phyloP scores from a whole-genome alignment of 495 filamentous ascomycete species.

The Penicillium lagena region DNA sequence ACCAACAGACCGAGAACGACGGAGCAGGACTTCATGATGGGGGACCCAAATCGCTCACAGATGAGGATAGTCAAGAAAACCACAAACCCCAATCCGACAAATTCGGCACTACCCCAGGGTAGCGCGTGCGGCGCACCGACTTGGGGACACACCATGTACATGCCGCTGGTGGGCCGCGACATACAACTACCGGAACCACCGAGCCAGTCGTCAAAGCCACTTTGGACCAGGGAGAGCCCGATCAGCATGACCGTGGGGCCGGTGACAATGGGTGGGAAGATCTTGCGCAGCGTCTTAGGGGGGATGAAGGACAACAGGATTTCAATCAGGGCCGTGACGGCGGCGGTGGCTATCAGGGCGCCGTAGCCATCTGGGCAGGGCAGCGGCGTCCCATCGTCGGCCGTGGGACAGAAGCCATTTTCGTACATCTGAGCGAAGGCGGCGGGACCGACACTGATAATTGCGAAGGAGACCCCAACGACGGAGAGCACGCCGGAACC shows the following conservation, averaged over 20 bases:
- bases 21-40: constrained; percentile 67
- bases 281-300: constrained; percentile 58
- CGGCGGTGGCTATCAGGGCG: constrained; percentile 72
- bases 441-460: constrained; percentile 79
- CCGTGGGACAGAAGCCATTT: constrained; percentile 67
- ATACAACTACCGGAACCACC: too few relatives aligned
- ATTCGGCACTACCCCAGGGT: constrained; percentile 82
- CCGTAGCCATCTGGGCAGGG: constrained; percentile 85
- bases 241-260: constrained; percentile 78
- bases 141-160: constrained; percentile 64
- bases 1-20: constrained; percentile 78
- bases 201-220: constrained; percentile 78
- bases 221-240: constrained; percentile 66
- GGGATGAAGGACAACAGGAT: constrained; percentile 48
- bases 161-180: constrained; percentile 44
- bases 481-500: constrained; percentile 87
- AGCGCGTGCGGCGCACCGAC: constrained; percentile 70
- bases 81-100: constrained; percentile 83
- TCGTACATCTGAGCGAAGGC: constrained; percentile 80
- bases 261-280: constrained; percentile 88
- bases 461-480: constrained; percentile 69
- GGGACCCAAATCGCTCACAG: constrained; percentile 77
- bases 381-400: constrained; percentile 55
- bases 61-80: constrained; percentile 85
- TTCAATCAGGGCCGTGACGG: constrained; percentile 41